These are phyloP conservation scores for Camellia sinensis DNA, from an alignment of 148 eudicot species.

Conservation along the genomic window DNA sequence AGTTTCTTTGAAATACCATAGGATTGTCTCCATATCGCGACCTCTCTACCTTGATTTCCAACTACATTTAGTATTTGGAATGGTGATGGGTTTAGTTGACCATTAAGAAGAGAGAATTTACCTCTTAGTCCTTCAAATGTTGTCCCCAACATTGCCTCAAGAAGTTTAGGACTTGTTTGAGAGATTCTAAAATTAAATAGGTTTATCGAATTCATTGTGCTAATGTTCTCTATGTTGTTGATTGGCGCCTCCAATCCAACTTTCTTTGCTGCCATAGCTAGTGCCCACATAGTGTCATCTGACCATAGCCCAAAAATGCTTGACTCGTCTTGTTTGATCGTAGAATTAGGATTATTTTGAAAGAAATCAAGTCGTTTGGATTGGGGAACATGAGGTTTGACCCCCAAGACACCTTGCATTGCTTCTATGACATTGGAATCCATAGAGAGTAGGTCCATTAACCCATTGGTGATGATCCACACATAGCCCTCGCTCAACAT, in stretches of 20 bases:
- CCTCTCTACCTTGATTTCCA: not conserved
- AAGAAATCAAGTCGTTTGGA: slow-evolving; percentile 20
- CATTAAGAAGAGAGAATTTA: not conserved
- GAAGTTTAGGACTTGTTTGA: too few relatives aligned
- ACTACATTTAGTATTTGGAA: slow-evolving; percentile 11
- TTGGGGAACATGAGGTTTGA: slow-evolving; percentile 1
- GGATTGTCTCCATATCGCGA: too few relatives aligned
- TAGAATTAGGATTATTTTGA: not conserved
- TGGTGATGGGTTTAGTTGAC: not conserved
- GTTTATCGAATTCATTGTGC: not conserved
- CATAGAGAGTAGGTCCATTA: slow-evolving; percentile 16
- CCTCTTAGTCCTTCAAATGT: not conserved
- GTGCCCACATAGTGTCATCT: slow-evolving; percentile 13
- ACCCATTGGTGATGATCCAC: slow-evolving; percentile 29
- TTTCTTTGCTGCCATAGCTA: slow-evolving; percentile 12
- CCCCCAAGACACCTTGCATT: slow-evolving; percentile 1
- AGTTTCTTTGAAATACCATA: not conserved
- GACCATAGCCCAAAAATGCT: not conserved
- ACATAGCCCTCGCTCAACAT: slow-evolving; percentile 29
- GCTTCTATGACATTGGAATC: not conserved
- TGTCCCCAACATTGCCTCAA: too few relatives aligned
- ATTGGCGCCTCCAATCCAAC: slow-evolving; percentile 2
- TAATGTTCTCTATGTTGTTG: not conserved
- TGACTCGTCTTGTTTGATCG: too few relatives aligned
- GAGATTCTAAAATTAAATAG: too few relatives aligned